Evolutionary conservation across 2,329 filamentous ascomycete genomes (phyloP).

Genomic region (Calonectria pteridis): DNA sequence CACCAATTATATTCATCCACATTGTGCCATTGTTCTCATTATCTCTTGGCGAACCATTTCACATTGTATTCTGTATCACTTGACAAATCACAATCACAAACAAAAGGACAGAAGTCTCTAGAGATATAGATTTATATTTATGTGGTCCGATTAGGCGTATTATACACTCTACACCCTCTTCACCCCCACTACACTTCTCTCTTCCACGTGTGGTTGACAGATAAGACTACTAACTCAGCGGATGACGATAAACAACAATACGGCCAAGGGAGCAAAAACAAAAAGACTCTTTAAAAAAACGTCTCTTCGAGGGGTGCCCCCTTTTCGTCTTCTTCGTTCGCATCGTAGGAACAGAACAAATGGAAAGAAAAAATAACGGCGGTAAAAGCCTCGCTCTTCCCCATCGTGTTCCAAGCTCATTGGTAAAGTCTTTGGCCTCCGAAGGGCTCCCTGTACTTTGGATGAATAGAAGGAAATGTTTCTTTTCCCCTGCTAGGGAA

Average conservation of each 20-base stretch:
- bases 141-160: slow-evolving; percentile 1
- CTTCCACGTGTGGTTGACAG: background rate
- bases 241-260: background rate
- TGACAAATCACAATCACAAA: background rate
- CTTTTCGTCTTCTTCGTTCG: slow-evolving; percentile 1
- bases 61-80: background rate
- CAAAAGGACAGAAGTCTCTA: background rate
- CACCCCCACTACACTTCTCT: background rate
- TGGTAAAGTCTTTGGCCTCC: slow-evolving; percentile 1
- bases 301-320: background rate
- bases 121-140: slow-evolving; percentile 3
- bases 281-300: background rate
- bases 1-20: background rate
- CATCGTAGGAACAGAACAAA: slow-evolving; percentile 10
- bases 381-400: slow-evolving; percentile 11
- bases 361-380: background rate
- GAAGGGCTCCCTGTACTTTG: slow-evolving; percentile 14
- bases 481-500: background rate
- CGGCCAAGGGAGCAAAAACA: background rate
- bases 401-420: slow-evolving; percentile 17
- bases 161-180: slow-evolving; percentile 12
- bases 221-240: background rate
- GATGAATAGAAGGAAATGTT: slow-evolving; percentile 9
- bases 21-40: background rate
- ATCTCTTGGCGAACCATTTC: background rate